Evolutionary conservation across 139 green algal genomes (phyloP).

Genomic region (Raphidocelis subcapitata): DNA sequence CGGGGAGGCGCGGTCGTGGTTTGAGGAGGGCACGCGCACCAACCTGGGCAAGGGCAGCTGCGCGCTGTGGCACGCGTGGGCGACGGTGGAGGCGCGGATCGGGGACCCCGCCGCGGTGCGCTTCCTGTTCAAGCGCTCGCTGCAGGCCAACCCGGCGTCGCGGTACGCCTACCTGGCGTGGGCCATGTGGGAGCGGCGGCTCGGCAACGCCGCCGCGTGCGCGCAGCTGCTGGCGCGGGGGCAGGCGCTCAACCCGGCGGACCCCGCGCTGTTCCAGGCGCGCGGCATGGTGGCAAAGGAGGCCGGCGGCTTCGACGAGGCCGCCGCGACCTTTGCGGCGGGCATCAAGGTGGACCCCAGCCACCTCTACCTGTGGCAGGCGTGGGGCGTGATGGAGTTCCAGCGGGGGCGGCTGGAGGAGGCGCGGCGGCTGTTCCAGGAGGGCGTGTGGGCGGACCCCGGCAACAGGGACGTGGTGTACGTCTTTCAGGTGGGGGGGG

Average conservation of each 20-base stretch:
- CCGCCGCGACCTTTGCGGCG: slow-evolving; percentile 66
- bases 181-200: slow-evolving; percentile 72
- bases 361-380: slow-evolving; percentile 86
- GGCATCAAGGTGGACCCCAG: slow-evolving; percentile 61
- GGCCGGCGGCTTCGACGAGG: slow-evolving; percentile 52
- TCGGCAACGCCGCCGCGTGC: slow-evolving; percentile 57
- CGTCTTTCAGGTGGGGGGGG: slow-evolving; percentile 64
- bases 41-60: slow-evolving; percentile 41
- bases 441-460: slow-evolving; percentile 87
- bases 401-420: slow-evolving; percentile 56
- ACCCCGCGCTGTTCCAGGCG: slow-evolving; percentile 84
- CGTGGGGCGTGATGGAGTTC: slow-evolving; percentile 90
- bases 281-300: slow-evolving; percentile 72
- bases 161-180: slow-evolving; percentile 75
- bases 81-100: slow-evolving; percentile 64
- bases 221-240: slow-evolving; percentile 76
- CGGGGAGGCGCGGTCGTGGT: slow-evolving; percentile 84
- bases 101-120: slow-evolving; percentile 58
- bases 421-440: slow-evolving; percentile 92
- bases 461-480: slow-evolving; percentile 50
- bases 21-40: slow-evolving; percentile 66
- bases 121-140: slow-evolving; percentile 60
- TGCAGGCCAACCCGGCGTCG: slow-evolving; percentile 55
- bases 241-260: slow-evolving; percentile 71
- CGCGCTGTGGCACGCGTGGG: slow-evolving; percentile 89